These are phyloP conservation scores for Bryoglossum gracile DNA, from an alignment of 495 filamentous ascomycete genomes.

Conservation along the genomic window DNA sequence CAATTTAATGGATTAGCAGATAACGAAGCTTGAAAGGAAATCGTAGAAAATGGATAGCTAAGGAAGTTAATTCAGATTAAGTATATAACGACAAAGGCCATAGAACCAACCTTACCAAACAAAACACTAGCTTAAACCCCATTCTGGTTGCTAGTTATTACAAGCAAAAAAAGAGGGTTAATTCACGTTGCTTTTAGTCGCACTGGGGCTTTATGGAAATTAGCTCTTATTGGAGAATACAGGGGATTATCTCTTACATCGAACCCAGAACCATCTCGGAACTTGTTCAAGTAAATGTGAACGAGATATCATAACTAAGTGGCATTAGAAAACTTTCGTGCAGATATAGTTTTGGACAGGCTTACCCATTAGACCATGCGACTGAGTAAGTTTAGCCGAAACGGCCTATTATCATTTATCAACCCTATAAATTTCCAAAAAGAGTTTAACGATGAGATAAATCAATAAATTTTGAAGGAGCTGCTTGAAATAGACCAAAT, in stretches of 20 bases:
- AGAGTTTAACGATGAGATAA: not conserved
- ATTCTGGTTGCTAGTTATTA: too few species aligned
- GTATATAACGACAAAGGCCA: not conserved
- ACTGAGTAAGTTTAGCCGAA: slow-evolving; percentile 12
- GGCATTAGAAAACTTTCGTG: not conserved
- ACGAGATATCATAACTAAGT: slow-evolving; percentile 29
- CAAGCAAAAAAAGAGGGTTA: too few species aligned
- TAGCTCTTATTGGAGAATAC: too few species aligned
- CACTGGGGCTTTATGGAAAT: too few species aligned
- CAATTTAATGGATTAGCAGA: slow-evolving; percentile 14
- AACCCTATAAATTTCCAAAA: not conserved
- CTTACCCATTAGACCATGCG: slow-evolving; percentile 26
- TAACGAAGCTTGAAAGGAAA: slow-evolving; percentile 16
- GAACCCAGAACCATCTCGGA: slow-evolving; percentile 30
- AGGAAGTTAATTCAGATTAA: not conserved
- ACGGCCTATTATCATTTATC: slow-evolving; percentile 6
- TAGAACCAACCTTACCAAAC: not conserved
- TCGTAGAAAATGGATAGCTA: not conserved
- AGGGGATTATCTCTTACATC: too few species aligned
- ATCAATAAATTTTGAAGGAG: not conserved
- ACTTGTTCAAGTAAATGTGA: slow-evolving; percentile 25
- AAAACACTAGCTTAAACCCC: too few species aligned
- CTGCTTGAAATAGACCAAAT: not conserved
- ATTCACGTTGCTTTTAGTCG: too few species aligned
- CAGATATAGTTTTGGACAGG: not conserved